A percentile compares a stretch with the other conserved stretches of the same genome.
phyloP scores from a whole-genome alignment of 768 basidiomycete genomes.

The Cyathus striatus region DNA sequence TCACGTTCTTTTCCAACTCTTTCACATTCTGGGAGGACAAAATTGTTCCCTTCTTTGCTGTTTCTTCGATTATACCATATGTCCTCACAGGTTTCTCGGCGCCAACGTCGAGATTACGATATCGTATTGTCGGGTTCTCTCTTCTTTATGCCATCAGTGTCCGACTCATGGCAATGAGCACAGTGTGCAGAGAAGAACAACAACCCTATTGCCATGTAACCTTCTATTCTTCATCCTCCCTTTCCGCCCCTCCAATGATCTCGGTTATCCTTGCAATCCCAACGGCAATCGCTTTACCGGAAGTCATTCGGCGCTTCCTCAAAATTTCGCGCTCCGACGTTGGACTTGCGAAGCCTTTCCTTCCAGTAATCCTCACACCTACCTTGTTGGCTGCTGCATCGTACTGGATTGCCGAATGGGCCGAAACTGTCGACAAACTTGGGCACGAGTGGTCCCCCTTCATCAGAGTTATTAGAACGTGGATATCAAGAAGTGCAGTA shows the following conservation, averaged over 20 bases:
- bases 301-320: conserved; percentile 50
- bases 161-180: conserved; percentile 75
- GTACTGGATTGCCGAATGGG: conserved; percentile 84
- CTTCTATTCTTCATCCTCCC: conserved; percentile 74
- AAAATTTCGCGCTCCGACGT: conserved; percentile 66
- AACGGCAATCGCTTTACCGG: conserved; percentile 51
- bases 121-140: conserved; percentile 72
- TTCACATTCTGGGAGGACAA: conserved; percentile 98
- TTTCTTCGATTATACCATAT: conserved; percentile 57
- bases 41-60: conserved; percentile 67
- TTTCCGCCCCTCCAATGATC: conserved; percentile 57
- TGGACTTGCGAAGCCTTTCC: conserved; percentile 62
- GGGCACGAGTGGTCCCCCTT: conserved; percentile 33
- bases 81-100: conserved; percentile 62
- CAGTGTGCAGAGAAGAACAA: conserved; percentile 94
- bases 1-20: conserved; percentile 88
- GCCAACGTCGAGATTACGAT: conserved; percentile 62
- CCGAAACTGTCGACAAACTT: conserved; percentile 48
- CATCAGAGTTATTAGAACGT: conserved; percentile 52
- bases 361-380: conserved; percentile 54
- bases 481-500: conserved; percentile 55
- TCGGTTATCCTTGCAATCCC: conserved; percentile 58
- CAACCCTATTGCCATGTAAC: conserved; percentile 86
- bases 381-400: conserved; percentile 52
- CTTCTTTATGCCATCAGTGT: conserved; percentile 60